phyloP scores from a whole-genome alignment of 139 green algal species.

The Tetraselmis chui region DNA sequence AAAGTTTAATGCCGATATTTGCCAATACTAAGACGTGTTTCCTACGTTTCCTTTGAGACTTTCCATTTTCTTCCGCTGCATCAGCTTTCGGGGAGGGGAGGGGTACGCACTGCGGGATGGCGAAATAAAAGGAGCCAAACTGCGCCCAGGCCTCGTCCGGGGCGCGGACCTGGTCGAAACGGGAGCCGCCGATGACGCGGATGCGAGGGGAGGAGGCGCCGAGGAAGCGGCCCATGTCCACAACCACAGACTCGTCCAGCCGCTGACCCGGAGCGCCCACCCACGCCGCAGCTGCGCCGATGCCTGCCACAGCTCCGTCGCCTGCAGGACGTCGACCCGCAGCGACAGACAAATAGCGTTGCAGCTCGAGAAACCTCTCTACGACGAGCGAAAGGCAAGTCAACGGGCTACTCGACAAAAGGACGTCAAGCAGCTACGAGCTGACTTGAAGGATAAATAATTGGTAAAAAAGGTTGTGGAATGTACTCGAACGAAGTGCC shows the following conservation, averaged over 20 bases:
- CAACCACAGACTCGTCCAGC: constrained; percentile 35
- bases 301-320: constrained; percentile 32
- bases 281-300: constrained; percentile 75
- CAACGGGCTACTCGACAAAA: too few relatives aligned
- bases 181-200: constrained; percentile 65
- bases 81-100: too few relatives aligned
- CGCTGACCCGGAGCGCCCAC: constrained; percentile 35
- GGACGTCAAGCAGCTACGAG: too few relatives aligned
- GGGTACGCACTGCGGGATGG: background rate
- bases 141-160: constrained; percentile 43
- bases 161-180: constrained; percentile 36
- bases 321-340: too few relatives aligned
- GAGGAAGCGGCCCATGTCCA: constrained; percentile 64
- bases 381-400: too few relatives aligned
- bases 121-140: constrained; percentile 74
- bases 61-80: too few relatives aligned
- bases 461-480: too few relatives aligned
- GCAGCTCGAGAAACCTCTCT: too few relatives aligned
- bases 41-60: too few relatives aligned
- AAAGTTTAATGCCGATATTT: constrained; percentile 9
- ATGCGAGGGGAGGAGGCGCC: constrained; percentile 37
- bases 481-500: too few relatives aligned
- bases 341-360: too few relatives aligned
- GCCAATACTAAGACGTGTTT: background rate
- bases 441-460: too few relatives aligned